Evolutionary conservation across 345 rosid genomes (phyloP), one percentile per base, ranked within the genome.

Genomic region (Trapa incisa): DNA sequence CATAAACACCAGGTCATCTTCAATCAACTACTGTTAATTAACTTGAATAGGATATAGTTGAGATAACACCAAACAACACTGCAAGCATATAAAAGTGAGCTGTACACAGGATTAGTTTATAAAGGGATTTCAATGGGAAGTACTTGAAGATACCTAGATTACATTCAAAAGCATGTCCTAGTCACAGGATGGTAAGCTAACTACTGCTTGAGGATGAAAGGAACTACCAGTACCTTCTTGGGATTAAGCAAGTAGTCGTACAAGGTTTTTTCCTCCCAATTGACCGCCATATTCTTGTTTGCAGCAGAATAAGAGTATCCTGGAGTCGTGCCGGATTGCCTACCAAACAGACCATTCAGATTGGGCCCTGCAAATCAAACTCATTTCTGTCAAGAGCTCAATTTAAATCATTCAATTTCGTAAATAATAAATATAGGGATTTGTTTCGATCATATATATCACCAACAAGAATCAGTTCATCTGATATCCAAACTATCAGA

Each of bases 281-380:
- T 82, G 1, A 92, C 96, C 76, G 91, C 96, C 87, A 73, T 92
- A 75, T 73, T 87, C 84, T 89, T 92, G 83, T 92, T 92, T 12
- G 94, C 96, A 63, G 93, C 83, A n/a, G 97, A 93, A 78, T 93
- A 93, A 2, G 96, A 90, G 71, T 89, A 92, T 1, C 91, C 96
- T 4, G 91, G 71, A 4, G 88, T 83, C 16, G 96, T 87, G 33
- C 98, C 98, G 1, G 96, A 88, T 67, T 87, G 94, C 78, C 97
- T 87, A 61, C 97, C 94, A 37, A 93, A 90, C 6, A 93, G 83
- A 29, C 98, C 98, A 67, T 90, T 85, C 71, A 88, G 76, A 74
- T 93, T 90, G 4, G 97, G 98, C 33, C 98, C 96, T 93, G 82
- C 67, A 75, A 68, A 61, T 67, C 47, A 15, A 15, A 17, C 48